Evolutionary conservation across 1,284 basidiomycete genomes (phyloP).

Genomic region (Mycosarcoma mackinlayi): DNA sequence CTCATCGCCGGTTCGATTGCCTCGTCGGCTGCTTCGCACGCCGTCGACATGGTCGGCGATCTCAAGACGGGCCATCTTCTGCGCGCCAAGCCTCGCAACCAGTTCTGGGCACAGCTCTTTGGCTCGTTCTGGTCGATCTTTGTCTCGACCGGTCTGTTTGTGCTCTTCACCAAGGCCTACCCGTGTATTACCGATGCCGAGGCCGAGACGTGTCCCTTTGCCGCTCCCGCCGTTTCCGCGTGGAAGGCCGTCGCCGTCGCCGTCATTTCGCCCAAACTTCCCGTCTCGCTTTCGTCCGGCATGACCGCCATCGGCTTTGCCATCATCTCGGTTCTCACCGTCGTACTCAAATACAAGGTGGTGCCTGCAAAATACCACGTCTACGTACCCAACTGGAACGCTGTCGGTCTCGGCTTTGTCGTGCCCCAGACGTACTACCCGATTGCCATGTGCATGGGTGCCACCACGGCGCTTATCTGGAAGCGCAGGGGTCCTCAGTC

Average conservation of each 20-base stretch:
- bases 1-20: conserved; percentile 74
- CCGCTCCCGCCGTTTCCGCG: conserved; percentile 74
- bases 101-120: conserved; percentile 74
- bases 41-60: conserved; percentile 79
- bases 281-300: conserved; percentile 68
- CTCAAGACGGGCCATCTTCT: conserved; percentile 79
- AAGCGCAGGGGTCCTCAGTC: conserved; percentile 69
- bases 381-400: conserved; percentile 77
- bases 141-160: conserved; percentile 51
- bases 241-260: conserved; percentile 77
- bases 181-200: conserved; percentile 74
- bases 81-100: conserved; percentile 76
- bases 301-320: conserved; percentile 75
- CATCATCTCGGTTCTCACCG: conserved; percentile 71
- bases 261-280: conserved; percentile 68
- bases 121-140: conserved; percentile 57
- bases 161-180: conserved; percentile 71
- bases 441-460: conserved; percentile 64
- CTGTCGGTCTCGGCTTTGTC: conserved; percentile 74
- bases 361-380: conserved; percentile 73
- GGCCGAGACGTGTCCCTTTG: conserved; percentile 72
- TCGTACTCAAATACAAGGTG: conserved; percentile 73
- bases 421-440: conserved; percentile 67
- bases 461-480: conserved; percentile 71
- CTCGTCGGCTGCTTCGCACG: conserved; percentile 74